phyloP scores from a whole-genome alignment of 2,329 filamentous ascomycete species.

The Eurotiales sp. region DNA sequence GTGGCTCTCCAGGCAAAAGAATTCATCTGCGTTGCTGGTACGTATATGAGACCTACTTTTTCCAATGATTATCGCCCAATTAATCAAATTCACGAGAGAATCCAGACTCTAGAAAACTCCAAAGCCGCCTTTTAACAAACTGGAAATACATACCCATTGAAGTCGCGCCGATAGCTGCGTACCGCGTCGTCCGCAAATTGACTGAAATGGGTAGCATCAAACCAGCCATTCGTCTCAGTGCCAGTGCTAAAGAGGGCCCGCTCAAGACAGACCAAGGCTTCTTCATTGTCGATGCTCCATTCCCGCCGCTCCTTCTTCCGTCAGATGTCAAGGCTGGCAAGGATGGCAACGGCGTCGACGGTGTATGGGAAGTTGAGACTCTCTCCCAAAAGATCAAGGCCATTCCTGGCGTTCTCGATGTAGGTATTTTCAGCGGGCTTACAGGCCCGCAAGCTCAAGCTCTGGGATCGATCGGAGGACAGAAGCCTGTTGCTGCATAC shows the following conservation, averaged over 20 bases:
- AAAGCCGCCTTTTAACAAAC: slow-evolving; percentile 64
- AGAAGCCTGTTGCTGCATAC: slow-evolving; percentile 91
- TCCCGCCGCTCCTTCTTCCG: slow-evolving; percentile 66
- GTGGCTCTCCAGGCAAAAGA: slow-evolving; percentile 79
- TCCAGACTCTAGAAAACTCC: slow-evolving; percentile 89
- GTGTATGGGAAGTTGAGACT: slow-evolving; percentile 74
- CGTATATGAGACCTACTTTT: background rate
- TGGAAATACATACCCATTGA: slow-evolving; percentile 93
- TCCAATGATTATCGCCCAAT: background rate
- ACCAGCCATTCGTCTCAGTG: slow-evolving; percentile 68
- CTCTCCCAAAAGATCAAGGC: slow-evolving; percentile 72
- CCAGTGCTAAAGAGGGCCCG: slow-evolving; percentile 74
- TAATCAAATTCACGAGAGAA: background rate
- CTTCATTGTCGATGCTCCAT: slow-evolving; percentile 90
- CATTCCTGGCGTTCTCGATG: slow-evolving; percentile 84
- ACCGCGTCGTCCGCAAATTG: slow-evolving; percentile 71
- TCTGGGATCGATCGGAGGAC: slow-evolving; percentile 63
- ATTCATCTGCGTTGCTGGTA: slow-evolving; percentile 83
- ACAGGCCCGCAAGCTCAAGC: slow-evolving; percentile 69
- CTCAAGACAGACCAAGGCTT: slow-evolving; percentile 82
- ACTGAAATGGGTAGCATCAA: slow-evolving; percentile 66
- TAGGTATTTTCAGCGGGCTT: slow-evolving; percentile 81
- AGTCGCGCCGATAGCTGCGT: slow-evolving; percentile 79
- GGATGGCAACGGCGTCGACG: slow-evolving; percentile 56
- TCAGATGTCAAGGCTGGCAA: slow-evolving; percentile 50